A percentile compares a stretch with the other conserved stretches of the same genome.
Conservation (phyloP, 331 rosid species). For the Saraca asoca region DNA sequence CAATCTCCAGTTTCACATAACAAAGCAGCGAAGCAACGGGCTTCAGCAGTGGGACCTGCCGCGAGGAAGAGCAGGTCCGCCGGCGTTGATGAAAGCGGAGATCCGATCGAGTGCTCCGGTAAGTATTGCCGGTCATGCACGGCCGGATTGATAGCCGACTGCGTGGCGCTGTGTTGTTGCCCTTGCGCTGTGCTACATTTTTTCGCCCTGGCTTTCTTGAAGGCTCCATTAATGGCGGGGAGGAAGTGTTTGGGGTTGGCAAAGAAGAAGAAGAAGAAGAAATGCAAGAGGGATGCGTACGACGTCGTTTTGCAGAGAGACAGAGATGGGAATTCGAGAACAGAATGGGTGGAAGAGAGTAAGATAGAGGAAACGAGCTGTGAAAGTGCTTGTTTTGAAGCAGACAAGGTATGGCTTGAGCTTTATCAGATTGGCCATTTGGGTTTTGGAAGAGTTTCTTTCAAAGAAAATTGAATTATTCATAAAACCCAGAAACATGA, state of each 20-base stretch:
- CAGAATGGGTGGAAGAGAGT: slow-evolving; percentile 20
- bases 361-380: not conserved
- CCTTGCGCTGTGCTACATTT: slow-evolving; percentile 55
- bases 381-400: not conserved
- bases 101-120: slow-evolving; percentile 51
- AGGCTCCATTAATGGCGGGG: slow-evolving; percentile 52
- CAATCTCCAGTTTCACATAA: no score
- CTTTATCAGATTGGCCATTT: no score
- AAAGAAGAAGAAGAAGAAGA: slow-evolving; percentile 28
- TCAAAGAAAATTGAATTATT: no score
- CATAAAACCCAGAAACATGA: no score
- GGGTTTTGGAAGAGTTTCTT: no score
- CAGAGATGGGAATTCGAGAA: not conserved
- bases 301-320: slow-evolving; percentile 9
- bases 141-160: slow-evolving; percentile 49
- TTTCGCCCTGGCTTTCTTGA: slow-evolving; percentile 48
- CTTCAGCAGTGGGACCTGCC: not conserved
- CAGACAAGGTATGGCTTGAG: no score
- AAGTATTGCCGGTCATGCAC: slow-evolving; percentile 53
- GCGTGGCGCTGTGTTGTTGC: slow-evolving; percentile 65
- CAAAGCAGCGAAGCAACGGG: not conserved
- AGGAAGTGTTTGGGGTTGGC: slow-evolving; percentile 39
- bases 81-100: slow-evolving; percentile 30
- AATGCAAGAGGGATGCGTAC: no score
- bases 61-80: slow-evolving; percentile 1